A percentile compares a stretch with the other conserved stretches of the same genome.
These are phyloP conservation scores for Castanea crenata DNA, from an alignment of 306 rosid genomes.

Conservation along the genomic window DNA sequence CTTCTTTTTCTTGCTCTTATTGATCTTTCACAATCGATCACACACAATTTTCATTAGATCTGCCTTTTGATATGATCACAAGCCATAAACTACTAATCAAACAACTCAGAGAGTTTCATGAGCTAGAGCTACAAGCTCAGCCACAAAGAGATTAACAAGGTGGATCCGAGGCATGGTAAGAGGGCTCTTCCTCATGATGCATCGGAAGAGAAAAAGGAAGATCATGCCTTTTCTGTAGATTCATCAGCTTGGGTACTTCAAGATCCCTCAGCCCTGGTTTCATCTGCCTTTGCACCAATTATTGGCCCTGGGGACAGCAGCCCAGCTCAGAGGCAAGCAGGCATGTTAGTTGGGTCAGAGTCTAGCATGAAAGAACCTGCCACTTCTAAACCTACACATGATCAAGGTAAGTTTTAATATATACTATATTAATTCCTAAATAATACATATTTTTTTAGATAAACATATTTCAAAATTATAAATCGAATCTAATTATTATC, in stretches of 20 bases:
- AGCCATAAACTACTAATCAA: neutral
- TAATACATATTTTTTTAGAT: no score
- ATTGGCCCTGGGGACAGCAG: conserved; percentile 3
- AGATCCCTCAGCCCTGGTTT: conserved; percentile 7
- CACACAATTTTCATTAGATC: conserved; percentile 16
- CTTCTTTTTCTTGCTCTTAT: neutral
- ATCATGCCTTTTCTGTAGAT: conserved; percentile 9
- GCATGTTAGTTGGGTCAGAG: neutral
- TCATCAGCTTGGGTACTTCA: conserved; percentile 14
- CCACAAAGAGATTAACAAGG: conserved; percentile 26
- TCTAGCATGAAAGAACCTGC: neutral
- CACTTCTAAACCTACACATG: neutral
- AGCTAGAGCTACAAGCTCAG: neutral
- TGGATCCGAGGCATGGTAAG: conserved; percentile 51
- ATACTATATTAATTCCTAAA: neutral
- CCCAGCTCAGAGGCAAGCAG: neutral
- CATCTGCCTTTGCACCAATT: conserved; percentile 8
- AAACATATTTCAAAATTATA: neutral
- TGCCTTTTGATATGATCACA: conserved; percentile 6
- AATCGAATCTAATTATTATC: neutral
- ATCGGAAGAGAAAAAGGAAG: conserved; percentile 33
- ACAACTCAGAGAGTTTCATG: neutral
- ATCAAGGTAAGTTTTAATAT: neutral
- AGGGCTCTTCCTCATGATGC: conserved; percentile 40
- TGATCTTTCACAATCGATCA: neutral